Conservation (phyloP, 2,329 filamentous ascomycete genomes). For the Fusarium ambrosium region DNA sequence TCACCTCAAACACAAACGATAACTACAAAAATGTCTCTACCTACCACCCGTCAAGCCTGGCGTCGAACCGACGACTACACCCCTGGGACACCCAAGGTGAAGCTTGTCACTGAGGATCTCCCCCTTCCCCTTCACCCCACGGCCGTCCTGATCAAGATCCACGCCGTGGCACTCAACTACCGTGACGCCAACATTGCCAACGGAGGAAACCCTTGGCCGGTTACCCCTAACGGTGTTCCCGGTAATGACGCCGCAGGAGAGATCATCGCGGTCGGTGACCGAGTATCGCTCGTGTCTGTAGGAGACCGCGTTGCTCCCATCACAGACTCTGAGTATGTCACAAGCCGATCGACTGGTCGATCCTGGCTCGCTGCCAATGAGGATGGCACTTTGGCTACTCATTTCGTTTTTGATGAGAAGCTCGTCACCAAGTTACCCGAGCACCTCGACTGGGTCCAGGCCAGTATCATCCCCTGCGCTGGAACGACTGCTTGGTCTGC, state of each 20-base stretch:
- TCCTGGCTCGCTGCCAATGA: constrained; percentile 60
- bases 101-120: constrained; percentile 52
- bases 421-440: constrained; percentile 53
- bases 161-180: constrained; percentile 53
- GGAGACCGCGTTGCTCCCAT: constrained; percentile 57
- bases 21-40: constrained; percentile 14
- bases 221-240: constrained; percentile 50
- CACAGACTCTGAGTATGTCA: constrained; percentile 56
- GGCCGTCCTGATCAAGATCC: constrained; percentile 49
- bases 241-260: constrained; percentile 59
- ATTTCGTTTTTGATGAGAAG: constrained; percentile 58
- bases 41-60: constrained; percentile 40
- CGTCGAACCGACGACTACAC: constrained; percentile 49
- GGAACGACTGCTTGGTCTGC: constrained; percentile 61
- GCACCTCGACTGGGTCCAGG: constrained; percentile 54
- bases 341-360: constrained; percentile 52
- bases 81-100: constrained; percentile 50
- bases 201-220: constrained; percentile 57
- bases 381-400: constrained; percentile 58
- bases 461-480: constrained; percentile 58
- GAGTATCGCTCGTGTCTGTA: constrained; percentile 47
- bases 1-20: background rate
- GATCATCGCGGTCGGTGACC: constrained; percentile 54
- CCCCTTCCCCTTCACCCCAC: constrained; percentile 49
- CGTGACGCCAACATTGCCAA: constrained; percentile 54